Conservation (phyloP, 176 grass and related monocot genomes). For the Triticum aestivum region IWGSC_CS_RefSeq_v2.1 NC_057799.1:582197408-582197907, state of each 20-base stretch:
- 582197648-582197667: conserved; percentile 31
- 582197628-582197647: conserved; percentile 40
- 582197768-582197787: conserved; percentile 39
- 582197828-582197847: neutral
- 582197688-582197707: conserved; percentile 53
- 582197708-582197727: conserved; percentile 53
- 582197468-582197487: neutral
- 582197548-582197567: conserved; percentile 42
- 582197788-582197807: conserved; percentile 43
- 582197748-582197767: conserved; percentile 45
- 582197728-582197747: conserved; percentile 38
- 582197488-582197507: conserved; percentile 9
- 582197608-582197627: conserved; percentile 39
- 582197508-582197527: conserved; percentile 47
- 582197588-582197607: conserved; percentile 36
- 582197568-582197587: conserved; percentile 48
- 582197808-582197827: conserved; percentile 11
- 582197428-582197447: neutral
- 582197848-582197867: conserved; percentile 4
- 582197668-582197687: conserved; percentile 44
- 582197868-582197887: conserved; percentile 32
- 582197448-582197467: neutral
- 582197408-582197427: neutral
- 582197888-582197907: conserved; percentile 37
- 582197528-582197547: conserved; percentile 48